Evolutionary conservation across 805 yeast species (phyloP).

Genomic region (Yarrowia phangngaensis): DNA sequence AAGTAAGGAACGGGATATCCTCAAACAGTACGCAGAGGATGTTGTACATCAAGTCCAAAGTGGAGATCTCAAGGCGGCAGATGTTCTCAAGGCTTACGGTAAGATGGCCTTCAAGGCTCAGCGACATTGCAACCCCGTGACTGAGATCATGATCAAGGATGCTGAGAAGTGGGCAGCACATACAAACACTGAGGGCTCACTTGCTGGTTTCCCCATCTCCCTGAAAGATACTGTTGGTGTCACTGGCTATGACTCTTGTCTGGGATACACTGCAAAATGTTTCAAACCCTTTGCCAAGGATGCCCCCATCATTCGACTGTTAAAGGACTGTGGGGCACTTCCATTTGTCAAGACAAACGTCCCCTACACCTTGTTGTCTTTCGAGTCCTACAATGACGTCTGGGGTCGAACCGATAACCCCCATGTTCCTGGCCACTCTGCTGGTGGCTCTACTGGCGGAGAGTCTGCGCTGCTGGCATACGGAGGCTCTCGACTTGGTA

Average conservation of each 20-base stretch:
- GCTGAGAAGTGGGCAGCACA: slow-evolving; percentile 60
- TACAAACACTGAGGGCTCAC: slow-evolving; percentile 53
- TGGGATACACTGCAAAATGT: slow-evolving; percentile 46
- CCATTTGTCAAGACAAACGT: slow-evolving; percentile 55
- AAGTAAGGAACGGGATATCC: slow-evolving; percentile 39
- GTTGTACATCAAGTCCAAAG: slow-evolving; percentile 46
- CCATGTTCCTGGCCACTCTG: slow-evolving; percentile 44
- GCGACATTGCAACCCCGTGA: slow-evolving; percentile 51
- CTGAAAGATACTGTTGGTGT: slow-evolving; percentile 55
- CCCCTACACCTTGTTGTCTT: slow-evolving; percentile 55
- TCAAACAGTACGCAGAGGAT: slow-evolving; percentile 43
- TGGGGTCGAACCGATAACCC: slow-evolving; percentile 54
- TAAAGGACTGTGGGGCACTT: slow-evolving; percentile 53
- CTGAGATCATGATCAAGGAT: slow-evolving; percentile 61
- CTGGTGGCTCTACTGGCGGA: slow-evolving; percentile 57
- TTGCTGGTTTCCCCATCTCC: slow-evolving; percentile 63
- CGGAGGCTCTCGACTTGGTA: slow-evolving; percentile 50
- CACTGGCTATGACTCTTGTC: slow-evolving; percentile 51
- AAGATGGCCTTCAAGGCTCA: slow-evolving; percentile 64
- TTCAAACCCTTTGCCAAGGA: slow-evolving; percentile 45
- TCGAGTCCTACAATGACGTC: slow-evolving; percentile 54
- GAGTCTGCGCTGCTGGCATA: slow-evolving; percentile 48
- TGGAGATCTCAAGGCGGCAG: slow-evolving; percentile 49
- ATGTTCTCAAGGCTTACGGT: slow-evolving; percentile 59
- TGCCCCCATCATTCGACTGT: slow-evolving; percentile 43